Percentiles rank a stretch among this genome's conserved stretches.
phyloP scores from a whole-genome alignment of 495 filamentous ascomycete species.

The Glonium stellatum region DNA sequence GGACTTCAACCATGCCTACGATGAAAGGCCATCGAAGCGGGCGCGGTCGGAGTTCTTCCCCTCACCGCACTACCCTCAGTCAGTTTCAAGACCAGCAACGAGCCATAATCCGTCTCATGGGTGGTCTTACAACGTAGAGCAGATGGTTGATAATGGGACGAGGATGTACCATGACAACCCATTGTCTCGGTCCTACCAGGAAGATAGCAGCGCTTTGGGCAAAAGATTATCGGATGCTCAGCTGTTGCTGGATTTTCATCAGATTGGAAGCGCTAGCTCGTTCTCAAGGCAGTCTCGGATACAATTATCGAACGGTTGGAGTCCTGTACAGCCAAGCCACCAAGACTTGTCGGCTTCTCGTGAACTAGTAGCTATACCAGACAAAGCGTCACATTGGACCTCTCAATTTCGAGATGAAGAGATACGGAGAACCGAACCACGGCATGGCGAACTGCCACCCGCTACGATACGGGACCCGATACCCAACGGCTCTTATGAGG shows the following conservation, averaged over 20 bases:
- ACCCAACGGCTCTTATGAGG: neutral
- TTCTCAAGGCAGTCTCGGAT: neutral
- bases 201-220: slow-evolving; percentile 6
- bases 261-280: slow-evolving; percentile 6
- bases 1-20: slow-evolving; percentile 20
- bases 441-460: neutral
- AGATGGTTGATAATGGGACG: slow-evolving; percentile 25
- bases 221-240: slow-evolving; percentile 25
- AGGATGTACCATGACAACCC: slow-evolving; percentile 21
- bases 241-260: slow-evolving; percentile 22
- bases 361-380: neutral
- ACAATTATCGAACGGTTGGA: slow-evolving; percentile 8
- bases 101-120: slow-evolving; percentile 34
- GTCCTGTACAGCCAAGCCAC: neutral
- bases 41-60: slow-evolving; percentile 51
- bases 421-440: neutral
- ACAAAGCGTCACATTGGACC: neutral
- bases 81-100: slow-evolving; percentile 39
- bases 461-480: neutral
- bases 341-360: neutral
- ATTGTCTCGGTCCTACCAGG: neutral
- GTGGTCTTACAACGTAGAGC: slow-evolving; percentile 30
- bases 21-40: slow-evolving; percentile 54
- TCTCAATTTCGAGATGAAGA: neutral
- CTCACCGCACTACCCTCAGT: slow-evolving; percentile 42